Evolutionary conservation across 768 basidiomycete genomes (phyloP).

Genomic region (Macrolepiota dolichaula): DNA sequence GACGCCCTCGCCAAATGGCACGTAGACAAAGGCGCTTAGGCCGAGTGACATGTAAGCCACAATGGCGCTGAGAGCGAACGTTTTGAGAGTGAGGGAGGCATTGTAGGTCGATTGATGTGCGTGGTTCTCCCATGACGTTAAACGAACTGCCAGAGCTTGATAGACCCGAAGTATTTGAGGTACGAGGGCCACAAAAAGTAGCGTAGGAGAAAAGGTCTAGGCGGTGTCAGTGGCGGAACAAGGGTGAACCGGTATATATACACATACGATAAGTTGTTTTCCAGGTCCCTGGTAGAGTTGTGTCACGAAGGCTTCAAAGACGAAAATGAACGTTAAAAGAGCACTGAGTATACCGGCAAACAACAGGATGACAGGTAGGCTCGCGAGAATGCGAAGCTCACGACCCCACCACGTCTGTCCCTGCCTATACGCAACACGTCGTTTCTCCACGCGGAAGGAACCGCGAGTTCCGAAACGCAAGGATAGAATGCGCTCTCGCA

Average conservation of each 20-base stretch:
- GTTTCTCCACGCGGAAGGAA: slow-evolving; percentile 72
- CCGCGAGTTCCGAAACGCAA: slow-evolving; percentile 80
- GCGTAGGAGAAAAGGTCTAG: slow-evolving; percentile 78
- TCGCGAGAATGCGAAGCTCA: slow-evolving; percentile 63
- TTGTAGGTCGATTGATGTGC: slow-evolving; percentile 72
- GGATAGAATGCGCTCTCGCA: slow-evolving; percentile 80
- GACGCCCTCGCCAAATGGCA: slow-evolving; percentile 85
- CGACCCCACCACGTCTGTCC: slow-evolving; percentile 71
- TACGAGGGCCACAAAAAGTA: slow-evolving; percentile 77
- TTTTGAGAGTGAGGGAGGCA: slow-evolving; percentile 83
- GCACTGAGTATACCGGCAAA: slow-evolving; percentile 69
- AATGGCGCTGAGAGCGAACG: slow-evolving; percentile 83
- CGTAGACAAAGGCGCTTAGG: slow-evolving; percentile 93
- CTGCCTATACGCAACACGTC: slow-evolving; percentile 54
- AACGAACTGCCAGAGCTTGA: slow-evolving; percentile 57
- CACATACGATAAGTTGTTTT: slow-evolving; percentile 68
- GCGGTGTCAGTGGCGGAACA: slow-evolving; percentile 1
- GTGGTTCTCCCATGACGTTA: slow-evolving; percentile 94
- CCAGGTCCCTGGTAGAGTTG: slow-evolving; percentile 88
- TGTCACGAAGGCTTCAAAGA: slow-evolving; percentile 88
- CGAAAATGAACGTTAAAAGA: slow-evolving; percentile 78
- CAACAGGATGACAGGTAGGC: slow-evolving; percentile 67
- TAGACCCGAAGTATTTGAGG: slow-evolving; percentile 78
- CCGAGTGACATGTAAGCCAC: slow-evolving; percentile 91
- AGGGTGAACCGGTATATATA: background rate